phyloP scores from a whole-genome alignment of 371 early-diverging fungal species.

The Apophysomyces trapeziformis region DNA sequence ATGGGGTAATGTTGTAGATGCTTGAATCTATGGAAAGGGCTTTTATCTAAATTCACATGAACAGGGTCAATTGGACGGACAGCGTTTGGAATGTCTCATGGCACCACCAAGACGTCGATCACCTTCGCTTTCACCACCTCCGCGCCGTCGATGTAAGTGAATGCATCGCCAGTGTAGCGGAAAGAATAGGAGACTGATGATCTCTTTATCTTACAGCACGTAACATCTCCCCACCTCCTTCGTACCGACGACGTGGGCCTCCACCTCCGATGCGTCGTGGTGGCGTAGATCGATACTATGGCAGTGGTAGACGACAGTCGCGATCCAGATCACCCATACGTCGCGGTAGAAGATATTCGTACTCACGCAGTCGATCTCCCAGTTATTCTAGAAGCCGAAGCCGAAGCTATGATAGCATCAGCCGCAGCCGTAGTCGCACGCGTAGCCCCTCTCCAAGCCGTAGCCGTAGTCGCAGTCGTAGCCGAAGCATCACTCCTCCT shows the following conservation, averaged over 20 bases:
- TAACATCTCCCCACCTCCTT: conserved; percentile 34
- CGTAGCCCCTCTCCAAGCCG: conserved; percentile 33
- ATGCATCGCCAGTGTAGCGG: too few species aligned
- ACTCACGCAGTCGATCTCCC: conserved; percentile 38
- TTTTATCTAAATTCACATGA: conserved; percentile 1
- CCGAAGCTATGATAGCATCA: conserved; percentile 35
- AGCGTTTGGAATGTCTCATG: conserved; percentile 31
- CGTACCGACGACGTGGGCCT: conserved; percentile 25
- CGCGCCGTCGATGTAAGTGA: conserved; percentile 34
- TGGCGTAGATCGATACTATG: conserved; percentile 17
- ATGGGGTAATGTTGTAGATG: conserved; percentile 38
- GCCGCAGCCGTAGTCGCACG: conserved; percentile 42
- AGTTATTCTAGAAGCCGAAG: conserved; percentile 25
- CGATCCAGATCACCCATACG: conserved; percentile 40
- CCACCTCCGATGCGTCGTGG: conserved; percentile 15
- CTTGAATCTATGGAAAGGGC: not conserved
- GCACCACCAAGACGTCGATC: conserved; percentile 40
- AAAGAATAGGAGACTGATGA: too few species aligned
- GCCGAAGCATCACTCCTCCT: conserved; percentile 31
- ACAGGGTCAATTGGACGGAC: conserved; percentile 64
- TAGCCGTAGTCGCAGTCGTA: conserved; percentile 31
- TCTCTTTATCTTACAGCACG: conserved; percentile 12
- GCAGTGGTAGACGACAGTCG: conserved; percentile 34
- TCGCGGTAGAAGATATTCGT: conserved; percentile 28
- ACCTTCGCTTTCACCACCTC: conserved; percentile 30